Conservation (phyloP, 2,329 filamentous ascomycete genomes). For the Alternaria tenuissima region DNA sequence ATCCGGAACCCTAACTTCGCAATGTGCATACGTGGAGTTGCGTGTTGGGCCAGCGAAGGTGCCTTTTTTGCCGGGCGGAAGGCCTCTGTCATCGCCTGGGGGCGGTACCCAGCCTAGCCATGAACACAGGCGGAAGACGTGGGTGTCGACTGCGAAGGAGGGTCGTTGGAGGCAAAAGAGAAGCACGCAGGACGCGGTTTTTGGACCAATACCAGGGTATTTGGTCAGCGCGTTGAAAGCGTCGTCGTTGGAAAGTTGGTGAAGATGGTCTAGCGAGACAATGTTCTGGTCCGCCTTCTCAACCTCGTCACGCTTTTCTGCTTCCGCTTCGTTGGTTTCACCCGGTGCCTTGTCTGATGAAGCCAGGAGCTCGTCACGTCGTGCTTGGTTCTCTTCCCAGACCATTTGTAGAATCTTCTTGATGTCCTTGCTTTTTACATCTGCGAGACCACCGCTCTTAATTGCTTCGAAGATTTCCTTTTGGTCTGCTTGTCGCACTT, state of each 20-base stretch:
- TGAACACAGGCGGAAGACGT: slow-evolving; percentile 69
- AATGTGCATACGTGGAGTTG: slow-evolving; percentile 66
- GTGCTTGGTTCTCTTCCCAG: slow-evolving; percentile 71
- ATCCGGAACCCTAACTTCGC: slow-evolving; percentile 68
- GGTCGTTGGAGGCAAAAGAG: slow-evolving; percentile 71
- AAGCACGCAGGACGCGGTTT: slow-evolving; percentile 70
- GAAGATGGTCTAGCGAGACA: slow-evolving; percentile 71
- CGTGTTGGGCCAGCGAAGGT: slow-evolving; percentile 56
- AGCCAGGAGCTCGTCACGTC: slow-evolving; percentile 58
- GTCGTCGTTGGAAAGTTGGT: slow-evolving; percentile 63
- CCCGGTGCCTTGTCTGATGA: slow-evolving; percentile 50
- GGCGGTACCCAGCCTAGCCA: slow-evolving; percentile 70
- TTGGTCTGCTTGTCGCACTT: slow-evolving; percentile 66
- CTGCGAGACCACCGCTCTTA: slow-evolving; percentile 72
- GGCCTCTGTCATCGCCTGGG: slow-evolving; percentile 43
- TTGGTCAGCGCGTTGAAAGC: slow-evolving; percentile 66
- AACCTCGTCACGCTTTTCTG: slow-evolving; percentile 66
- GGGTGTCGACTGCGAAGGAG: slow-evolving; percentile 71
- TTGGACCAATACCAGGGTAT: slow-evolving; percentile 71
- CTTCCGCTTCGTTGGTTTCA: slow-evolving; percentile 56
- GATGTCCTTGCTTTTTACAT: slow-evolving; percentile 75
- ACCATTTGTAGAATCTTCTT: slow-evolving; percentile 77
- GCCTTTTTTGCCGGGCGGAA: slow-evolving; percentile 47
- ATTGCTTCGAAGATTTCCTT: slow-evolving; percentile 74
- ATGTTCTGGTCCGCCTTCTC: slow-evolving; percentile 64